Conservation (phyloP, 352 stramenopile species). For the Phytophthora chlamydospora region DNA sequence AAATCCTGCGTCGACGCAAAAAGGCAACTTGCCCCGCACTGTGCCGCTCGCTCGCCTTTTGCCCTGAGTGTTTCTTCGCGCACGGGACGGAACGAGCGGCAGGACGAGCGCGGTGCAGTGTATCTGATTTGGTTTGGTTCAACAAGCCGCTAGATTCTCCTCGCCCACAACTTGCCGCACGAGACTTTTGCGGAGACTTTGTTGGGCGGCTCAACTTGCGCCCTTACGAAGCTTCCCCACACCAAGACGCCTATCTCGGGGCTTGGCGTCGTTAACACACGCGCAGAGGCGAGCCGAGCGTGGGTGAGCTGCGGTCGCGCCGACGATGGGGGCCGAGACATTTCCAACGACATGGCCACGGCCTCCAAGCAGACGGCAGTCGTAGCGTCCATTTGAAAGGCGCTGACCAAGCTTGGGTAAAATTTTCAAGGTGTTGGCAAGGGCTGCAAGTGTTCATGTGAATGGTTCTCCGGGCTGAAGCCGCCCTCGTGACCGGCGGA, state of each 20-base stretch:
- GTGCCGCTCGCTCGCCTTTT: too few relatives aligned
- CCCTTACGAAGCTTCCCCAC: too few relatives aligned
- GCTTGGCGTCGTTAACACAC: neutral
- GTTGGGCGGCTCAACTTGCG: neutral
- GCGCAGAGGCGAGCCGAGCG: conserved; percentile 6
- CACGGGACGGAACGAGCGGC: neutral
- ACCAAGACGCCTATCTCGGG: too few relatives aligned
- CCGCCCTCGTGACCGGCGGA: neutral
- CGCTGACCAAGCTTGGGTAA: neutral
- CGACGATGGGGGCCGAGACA: conserved; percentile 5
- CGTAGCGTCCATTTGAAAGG: conserved; percentile 9
- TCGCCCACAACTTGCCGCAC: neutral
- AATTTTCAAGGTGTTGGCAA: too few relatives aligned
- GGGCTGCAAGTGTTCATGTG: too few relatives aligned
- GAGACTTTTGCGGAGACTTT: too few relatives aligned
- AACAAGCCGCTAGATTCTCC: conserved; percentile 11
- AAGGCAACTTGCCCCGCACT: too few relatives aligned
- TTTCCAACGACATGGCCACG: conserved; percentile 12
- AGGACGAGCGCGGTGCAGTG: neutral
- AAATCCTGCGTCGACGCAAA: too few relatives aligned
- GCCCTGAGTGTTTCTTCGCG: too few relatives aligned
- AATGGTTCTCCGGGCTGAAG: neutral
- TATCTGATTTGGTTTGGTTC: conserved; percentile 11
- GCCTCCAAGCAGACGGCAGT: conserved; percentile 10
- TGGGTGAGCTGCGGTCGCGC: neutral